phyloP scores from a whole-genome alignment of 2,329 filamentous ascomycete species.

The Fusarium ramigenum region DNA sequence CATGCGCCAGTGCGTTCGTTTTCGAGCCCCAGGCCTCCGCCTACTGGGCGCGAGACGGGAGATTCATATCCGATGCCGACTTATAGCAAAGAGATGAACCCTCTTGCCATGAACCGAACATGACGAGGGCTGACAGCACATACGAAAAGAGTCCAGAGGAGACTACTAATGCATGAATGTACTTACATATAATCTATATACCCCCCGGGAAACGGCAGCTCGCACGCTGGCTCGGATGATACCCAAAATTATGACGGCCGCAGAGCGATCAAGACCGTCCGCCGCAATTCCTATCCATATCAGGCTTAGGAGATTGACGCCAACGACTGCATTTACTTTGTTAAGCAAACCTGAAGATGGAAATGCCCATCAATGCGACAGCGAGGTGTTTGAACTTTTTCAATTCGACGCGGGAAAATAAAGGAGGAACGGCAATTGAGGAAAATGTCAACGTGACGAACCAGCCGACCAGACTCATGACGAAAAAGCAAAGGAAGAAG shows the following conservation, averaged over 20 bases:
- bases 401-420: neutral
- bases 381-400: slow-evolving; percentile 27
- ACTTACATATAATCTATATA: slow-evolving; percentile 22
- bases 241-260: neutral
- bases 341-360: slow-evolving; percentile 8
- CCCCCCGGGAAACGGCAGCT: neutral
- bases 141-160: slow-evolving; percentile 3
- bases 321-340: slow-evolving; percentile 30
- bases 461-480: neutral
- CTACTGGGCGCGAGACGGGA: slow-evolving; percentile 55
- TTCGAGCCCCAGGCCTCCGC: slow-evolving; percentile 63
- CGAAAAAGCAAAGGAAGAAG: neutral
- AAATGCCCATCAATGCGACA: slow-evolving; percentile 14
- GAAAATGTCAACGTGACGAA: neutral
- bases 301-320: neutral
- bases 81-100: slow-evolving; percentile 58
- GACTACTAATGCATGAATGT: slow-evolving; percentile 11
- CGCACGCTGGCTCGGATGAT: neutral
- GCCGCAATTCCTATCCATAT: neutral
- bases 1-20: slow-evolving; percentile 64
- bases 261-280: slow-evolving; percentile 2
- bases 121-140: slow-evolving; percentile 41
- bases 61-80: slow-evolving; percentile 50
- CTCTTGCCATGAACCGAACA: slow-evolving; percentile 66
- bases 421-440: neutral